Base-by-base conservation (phyloP, 352 stramenopile genomes). In the Ophiocytium majus region DNA sequence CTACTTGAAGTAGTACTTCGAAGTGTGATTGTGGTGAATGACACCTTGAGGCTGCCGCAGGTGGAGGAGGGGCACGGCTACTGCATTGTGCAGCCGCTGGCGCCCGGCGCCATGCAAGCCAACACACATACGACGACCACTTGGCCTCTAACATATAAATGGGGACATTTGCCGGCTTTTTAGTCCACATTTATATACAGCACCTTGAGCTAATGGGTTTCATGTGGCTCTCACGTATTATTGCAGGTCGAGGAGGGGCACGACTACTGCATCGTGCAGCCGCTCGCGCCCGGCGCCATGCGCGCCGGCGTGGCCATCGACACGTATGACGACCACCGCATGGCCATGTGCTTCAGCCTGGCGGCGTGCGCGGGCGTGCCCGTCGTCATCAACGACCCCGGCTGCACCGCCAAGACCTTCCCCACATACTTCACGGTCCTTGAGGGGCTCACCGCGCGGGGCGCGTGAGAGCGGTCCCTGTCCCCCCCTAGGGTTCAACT, bases 331-430 rank as follows among this genome's bases (percentile, higher is more conserved):
- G 96, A 99, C 91, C 96, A 99, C 90, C 93, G 96, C 81, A 98
- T 99, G 90, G 96, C 96, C 31, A 99, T 99, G 96, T 98, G 95
- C 83, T 99, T 98, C 89, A 91, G 89, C 75, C 90, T 96, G 64
- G 96, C 94, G 0, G 95, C 98, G 35, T 95, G 97, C 82, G 96
- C 92, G 9, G 92, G 96, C 17, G 95, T 97, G 1, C 94, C 97
- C 85, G 93, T 99, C 1, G 93, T 96, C 63, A 98, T 99, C 89
- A 94, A 95, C 82, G 96, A 99, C 91, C 98, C 98, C 83, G 95
- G 96, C 78, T 99, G 96, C 90, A 98, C 95, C 1, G 94, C 95
- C 82, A 99, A 99, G 91, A 99, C 96, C 50, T 99, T 98, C 89
- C 96, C 96, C 0, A 97, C 97, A 79, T 99, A 98, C 90, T 99